Evolutionary conservation across 306 rosid genomes (phyloP).

Genomic region (Lithocarpus polystachyus): DNA sequence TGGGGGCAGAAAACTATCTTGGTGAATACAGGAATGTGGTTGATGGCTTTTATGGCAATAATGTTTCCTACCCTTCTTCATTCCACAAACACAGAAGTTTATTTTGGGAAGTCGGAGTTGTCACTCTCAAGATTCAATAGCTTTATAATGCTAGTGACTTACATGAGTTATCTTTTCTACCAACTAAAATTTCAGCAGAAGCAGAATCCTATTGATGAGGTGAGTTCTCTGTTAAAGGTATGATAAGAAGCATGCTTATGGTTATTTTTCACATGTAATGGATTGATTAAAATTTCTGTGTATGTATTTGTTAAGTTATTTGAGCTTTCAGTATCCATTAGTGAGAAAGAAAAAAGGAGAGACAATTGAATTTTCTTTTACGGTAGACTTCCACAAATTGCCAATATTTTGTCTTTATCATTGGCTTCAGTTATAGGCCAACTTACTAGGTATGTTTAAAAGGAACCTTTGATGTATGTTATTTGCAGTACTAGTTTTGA

Average conservation of each 20-base stretch:
- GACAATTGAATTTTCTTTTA: too few species aligned
- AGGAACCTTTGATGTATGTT: too few species aligned
- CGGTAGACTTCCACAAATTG: too few species aligned
- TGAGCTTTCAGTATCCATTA: too few species aligned
- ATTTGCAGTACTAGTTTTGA: too few species aligned
- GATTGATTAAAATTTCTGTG: background rate
- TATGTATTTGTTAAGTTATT: too few species aligned
- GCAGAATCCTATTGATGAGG: conserved; percentile 59
- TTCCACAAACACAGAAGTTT: conserved; percentile 78
- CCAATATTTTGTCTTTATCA: too few species aligned
- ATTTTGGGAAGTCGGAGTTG: conserved; percentile 72
- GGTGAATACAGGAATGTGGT: conserved; percentile 79
- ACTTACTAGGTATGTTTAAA: too few species aligned
- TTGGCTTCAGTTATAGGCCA: too few species aligned
- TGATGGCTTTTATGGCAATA: conserved; percentile 97
- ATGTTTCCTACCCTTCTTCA: conserved; percentile 91
- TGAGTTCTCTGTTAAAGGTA: conserved; percentile 24
- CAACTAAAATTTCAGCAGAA: conserved; percentile 68
- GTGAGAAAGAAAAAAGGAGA: too few species aligned
- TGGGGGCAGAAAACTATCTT: conserved; percentile 69
- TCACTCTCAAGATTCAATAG: conserved; percentile 92
- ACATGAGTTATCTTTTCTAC: conserved; percentile 84
- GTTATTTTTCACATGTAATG: background rate
- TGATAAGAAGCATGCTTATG: background rate
- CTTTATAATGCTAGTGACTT: conserved; percentile 78